Evolutionary conservation across 2,329 filamentous ascomycete genomes (phyloP), one percentile per base, ranked within the genome.

Genomic region (Penicillium glabrum): DNA sequence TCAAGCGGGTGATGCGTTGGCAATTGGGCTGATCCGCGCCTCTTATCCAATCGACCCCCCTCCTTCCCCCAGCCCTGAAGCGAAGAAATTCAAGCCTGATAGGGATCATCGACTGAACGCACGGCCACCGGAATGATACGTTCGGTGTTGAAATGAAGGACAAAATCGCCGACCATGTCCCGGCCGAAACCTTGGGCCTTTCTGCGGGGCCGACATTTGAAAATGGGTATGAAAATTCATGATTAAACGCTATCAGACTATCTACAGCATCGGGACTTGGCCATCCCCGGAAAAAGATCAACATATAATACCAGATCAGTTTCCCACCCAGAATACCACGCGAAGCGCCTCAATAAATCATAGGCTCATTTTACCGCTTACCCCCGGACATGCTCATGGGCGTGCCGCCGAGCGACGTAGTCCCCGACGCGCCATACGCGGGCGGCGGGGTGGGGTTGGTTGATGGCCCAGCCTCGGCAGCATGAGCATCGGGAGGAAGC

Each of bases 381-480:
- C 64, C 66, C 54, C 70, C 69, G 33, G 69, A 61, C 68, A 70
- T 50, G 23, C 33, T 39, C 35, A 50, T 68, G 4, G 68, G 53
- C 27, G 67, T 66, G 4, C 68, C 72, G 7, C 70, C 67, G 27
- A 77, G 59, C 8, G 72, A 74, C 29, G 61, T 60, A 8, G 73
- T 76, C 23, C 69, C 70, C 27, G 69, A 57, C 24, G 73, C 70
- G 35, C 71, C 73, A 53, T 77, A 77, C 27, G 75, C 73, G 27
- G 75, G 75, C 23, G 75, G 75, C 14, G 75, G 75, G 19, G 74
- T 75, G 31, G 72, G 69, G 46, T 58, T 71, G 3, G 72, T 68
- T 5, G 74, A 72, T 19, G 68, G 68, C 14, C 68, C 61, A 46
- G 47, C 33, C 35, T 59, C 59, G 10, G 69, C 65, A 61, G 66